Evolutionary conservation across 352 stramenopile genomes (phyloP).

Genomic region (Globisporangium heterothallicum): DNA sequence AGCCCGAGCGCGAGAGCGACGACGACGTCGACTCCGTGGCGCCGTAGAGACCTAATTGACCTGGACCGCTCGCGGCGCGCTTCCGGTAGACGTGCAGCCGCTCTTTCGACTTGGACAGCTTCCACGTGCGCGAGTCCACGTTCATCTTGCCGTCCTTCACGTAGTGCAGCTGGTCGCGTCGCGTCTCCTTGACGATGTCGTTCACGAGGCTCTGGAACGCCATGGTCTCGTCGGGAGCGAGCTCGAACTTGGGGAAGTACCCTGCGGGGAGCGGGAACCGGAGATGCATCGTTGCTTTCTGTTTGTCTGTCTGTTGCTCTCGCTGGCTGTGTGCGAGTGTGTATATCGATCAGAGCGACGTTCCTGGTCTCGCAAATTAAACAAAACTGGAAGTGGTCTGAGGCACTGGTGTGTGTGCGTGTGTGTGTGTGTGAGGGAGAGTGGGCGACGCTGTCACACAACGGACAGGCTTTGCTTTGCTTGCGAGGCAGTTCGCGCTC

Average conservation of each 20-base stretch:
- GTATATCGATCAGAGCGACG: not conserved
- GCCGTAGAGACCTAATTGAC: conserved; percentile 39
- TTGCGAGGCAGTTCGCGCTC: too few species aligned
- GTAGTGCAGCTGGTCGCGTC: conserved; percentile 48
- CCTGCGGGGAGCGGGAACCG: conserved; percentile 57
- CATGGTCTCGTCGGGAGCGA: conserved; percentile 47
- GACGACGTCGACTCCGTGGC: conserved; percentile 11
- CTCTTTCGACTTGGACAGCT: conserved; percentile 62
- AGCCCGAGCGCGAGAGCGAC: conserved; percentile 18
- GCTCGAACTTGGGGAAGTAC: conserved; percentile 75
- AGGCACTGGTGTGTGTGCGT: too few species aligned
- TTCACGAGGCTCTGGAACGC: conserved; percentile 44
- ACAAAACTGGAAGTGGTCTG: not conserved
- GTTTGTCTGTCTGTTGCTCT: conserved; percentile 8
- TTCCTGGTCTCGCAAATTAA: conserved; percentile 2
- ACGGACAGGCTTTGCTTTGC: too few species aligned
- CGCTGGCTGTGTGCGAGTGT: too few species aligned
- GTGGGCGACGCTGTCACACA: too few species aligned
- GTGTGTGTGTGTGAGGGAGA: too few species aligned
- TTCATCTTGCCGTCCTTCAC: conserved; percentile 45
- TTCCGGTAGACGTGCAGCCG: conserved; percentile 54
- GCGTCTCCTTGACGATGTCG: conserved; percentile 65
- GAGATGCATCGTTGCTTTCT: conserved; percentile 43
- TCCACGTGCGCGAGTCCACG: conserved; percentile 61
- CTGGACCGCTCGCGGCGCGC: conserved; percentile 20